Evolutionary conservation across 306 rosid genomes (phyloP).

Genomic region (Acacia acuminata): DNA sequence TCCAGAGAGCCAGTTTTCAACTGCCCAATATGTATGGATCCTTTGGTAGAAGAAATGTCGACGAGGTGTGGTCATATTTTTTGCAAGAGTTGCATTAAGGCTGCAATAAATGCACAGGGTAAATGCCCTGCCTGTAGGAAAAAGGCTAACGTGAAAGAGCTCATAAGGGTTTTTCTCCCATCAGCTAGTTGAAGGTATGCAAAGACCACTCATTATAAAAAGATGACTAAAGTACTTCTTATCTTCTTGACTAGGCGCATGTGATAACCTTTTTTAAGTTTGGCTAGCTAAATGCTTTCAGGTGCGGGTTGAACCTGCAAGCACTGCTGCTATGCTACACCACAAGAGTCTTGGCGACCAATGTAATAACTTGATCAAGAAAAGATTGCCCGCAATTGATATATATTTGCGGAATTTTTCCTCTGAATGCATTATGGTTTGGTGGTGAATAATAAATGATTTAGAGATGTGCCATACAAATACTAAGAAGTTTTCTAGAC

Average conservation of each 20-base stretch:
- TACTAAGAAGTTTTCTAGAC: no score
- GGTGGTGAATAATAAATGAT: no score
- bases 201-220: not conserved
- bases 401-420: not conserved
- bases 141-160: not conserved
- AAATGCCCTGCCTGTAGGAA: constrained; percentile 4
- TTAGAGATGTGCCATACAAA: no score
- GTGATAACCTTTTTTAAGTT: not conserved
- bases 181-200: constrained; percentile 50
- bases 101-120: not conserved
- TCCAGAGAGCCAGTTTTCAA: not conserved
- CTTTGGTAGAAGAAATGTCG: not conserved
- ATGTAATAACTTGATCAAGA: not conserved
- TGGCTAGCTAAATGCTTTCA: no score
- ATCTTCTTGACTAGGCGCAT: not conserved
- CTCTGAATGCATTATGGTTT: not conserved
- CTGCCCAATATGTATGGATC: constrained; percentile 13
- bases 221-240: not conserved
- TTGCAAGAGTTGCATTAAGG: not conserved
- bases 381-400: not conserved
- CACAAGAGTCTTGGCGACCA: no score
- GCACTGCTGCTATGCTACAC: no score
- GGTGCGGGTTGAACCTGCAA: no score
- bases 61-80: constrained; percentile 5
- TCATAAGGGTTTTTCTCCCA: not conserved